Percentiles rank a stretch among this genome's conserved stretches.
phyloP scores from a whole-genome alignment of 768 basidiomycete genomes.

The Boletus barrowsii region DNA sequence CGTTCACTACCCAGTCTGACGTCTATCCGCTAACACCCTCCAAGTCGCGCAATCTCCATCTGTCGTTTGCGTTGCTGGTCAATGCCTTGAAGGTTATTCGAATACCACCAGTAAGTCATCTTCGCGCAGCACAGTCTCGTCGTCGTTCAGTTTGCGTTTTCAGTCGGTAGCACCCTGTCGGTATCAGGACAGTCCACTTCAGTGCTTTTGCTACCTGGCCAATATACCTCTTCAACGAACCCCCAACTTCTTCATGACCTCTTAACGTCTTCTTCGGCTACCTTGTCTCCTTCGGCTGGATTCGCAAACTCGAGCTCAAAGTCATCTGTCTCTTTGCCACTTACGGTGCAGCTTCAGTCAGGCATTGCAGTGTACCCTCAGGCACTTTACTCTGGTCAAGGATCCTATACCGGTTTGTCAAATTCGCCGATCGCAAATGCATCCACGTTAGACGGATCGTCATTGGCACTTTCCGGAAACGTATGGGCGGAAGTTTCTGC shows the following conservation, averaged over 20 bases:
- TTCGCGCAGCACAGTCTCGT: background rate
- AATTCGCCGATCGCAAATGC: slow-evolving; percentile 44
- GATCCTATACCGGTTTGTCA: slow-evolving; percentile 58
- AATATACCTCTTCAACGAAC: slow-evolving; percentile 68
- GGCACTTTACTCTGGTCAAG: slow-evolving; percentile 62
- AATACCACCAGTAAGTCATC: slow-evolving; percentile 61
- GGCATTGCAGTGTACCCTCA: slow-evolving; percentile 66
- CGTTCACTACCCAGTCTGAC: background rate
- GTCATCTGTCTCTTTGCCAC: slow-evolving; percentile 53
- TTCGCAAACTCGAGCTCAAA: slow-evolving; percentile 54
- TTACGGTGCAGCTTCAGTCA: slow-evolving; percentile 62
- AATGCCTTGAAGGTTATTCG: slow-evolving; percentile 79
- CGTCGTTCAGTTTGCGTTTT: slow-evolving; percentile 9
- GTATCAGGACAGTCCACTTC: slow-evolving; percentile 49
- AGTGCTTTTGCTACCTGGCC: slow-evolving; percentile 70
- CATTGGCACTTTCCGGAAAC: slow-evolving; percentile 66
- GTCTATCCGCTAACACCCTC: background rate
- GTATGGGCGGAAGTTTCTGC: slow-evolving; percentile 65
- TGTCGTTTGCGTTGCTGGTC: slow-evolving; percentile 83
- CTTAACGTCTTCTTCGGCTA: slow-evolving; percentile 62
- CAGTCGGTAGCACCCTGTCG: slow-evolving; percentile 71
- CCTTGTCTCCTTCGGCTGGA: slow-evolving; percentile 57
- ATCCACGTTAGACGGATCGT: slow-evolving; percentile 50
- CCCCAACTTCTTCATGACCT: slow-evolving; percentile 69
- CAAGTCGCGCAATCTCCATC: slow-evolving; percentile 56